phyloP scores from a whole-genome alignment of 805 yeast species.

The Barnettozyma populi region DNA sequence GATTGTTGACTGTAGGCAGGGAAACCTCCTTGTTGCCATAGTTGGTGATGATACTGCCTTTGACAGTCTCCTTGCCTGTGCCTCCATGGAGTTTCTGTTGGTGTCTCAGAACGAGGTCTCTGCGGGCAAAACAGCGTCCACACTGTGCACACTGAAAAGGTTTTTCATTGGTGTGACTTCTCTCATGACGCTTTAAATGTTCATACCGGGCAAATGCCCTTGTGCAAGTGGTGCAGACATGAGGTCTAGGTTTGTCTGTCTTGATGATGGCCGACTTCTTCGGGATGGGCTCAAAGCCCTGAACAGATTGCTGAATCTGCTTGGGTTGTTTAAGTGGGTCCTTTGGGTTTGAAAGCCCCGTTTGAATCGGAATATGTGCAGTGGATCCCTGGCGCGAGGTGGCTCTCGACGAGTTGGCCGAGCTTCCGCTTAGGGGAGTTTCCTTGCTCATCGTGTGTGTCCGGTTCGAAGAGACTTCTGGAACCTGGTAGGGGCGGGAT shows the following conservation, averaged over 20 bases:
- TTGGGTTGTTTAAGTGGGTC: constrained; percentile 11
- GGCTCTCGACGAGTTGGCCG: background rate
- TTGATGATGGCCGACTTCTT: constrained; percentile 77
- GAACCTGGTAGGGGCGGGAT: too few species aligned
- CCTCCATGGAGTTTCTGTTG: constrained; percentile 83
- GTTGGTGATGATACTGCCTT: constrained; percentile 33
- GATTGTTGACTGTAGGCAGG: constrained; percentile 27
- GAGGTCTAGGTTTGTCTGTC: constrained; percentile 93
- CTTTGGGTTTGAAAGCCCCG: constrained; percentile 9
- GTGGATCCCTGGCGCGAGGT: constrained; percentile 4
- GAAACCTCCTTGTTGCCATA: constrained; percentile 34
- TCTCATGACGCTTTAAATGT: constrained; percentile 88
- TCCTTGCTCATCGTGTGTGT: background rate
- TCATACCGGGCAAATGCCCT: constrained; percentile 94
- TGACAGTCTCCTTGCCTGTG: constrained; percentile 23
- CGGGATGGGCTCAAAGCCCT: constrained; percentile 64
- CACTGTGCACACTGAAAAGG: constrained; percentile 96
- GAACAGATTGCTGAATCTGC: constrained; percentile 23
- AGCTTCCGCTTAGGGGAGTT: background rate
- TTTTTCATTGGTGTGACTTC: constrained; percentile 93
- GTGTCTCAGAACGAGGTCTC: constrained; percentile 85
- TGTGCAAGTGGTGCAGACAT: constrained; percentile 83
- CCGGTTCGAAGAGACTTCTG: too few species aligned
- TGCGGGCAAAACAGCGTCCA: constrained; percentile 90
- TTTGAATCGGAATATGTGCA: constrained; percentile 8